Conservation (phyloP, 2,329 filamentous ascomycete species). For the Penicillium freii region DNA sequence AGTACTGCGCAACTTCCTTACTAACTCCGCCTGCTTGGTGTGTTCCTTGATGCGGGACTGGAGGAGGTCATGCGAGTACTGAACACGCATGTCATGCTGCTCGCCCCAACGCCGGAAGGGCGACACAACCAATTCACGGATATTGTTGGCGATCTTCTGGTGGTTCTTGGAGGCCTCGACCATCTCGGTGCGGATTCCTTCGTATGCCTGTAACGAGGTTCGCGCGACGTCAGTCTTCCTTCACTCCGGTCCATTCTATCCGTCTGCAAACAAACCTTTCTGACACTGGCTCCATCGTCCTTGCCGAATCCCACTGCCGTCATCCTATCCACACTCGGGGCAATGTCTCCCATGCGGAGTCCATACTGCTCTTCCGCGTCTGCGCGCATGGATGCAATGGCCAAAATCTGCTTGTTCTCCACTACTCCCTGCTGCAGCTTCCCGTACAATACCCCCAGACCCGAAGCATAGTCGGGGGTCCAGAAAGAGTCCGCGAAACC, state of each 20-base stretch:
- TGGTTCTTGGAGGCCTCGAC: slow-evolving; percentile 84
- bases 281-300: slow-evolving; percentile 93
- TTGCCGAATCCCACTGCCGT: slow-evolving; percentile 72
- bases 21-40: slow-evolving; percentile 82
- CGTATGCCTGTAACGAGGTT: slow-evolving; percentile 67
- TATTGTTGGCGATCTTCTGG: slow-evolving; percentile 93
- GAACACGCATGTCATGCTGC: slow-evolving; percentile 83
- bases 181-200: slow-evolving; percentile 91
- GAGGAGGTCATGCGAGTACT: slow-evolving; percentile 92
- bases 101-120: slow-evolving; percentile 97
- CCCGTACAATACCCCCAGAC: slow-evolving; percentile 87
- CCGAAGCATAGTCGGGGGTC: slow-evolving; percentile 95
- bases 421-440: slow-evolving; percentile 96
- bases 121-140: slow-evolving; percentile 89
- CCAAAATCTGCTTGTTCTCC: slow-evolving; percentile 92
- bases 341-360: slow-evolving; percentile 75
- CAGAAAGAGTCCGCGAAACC: slow-evolving; percentile 96
- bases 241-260: not conserved
- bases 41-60: slow-evolving; percentile 88
- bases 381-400: slow-evolving; percentile 87
- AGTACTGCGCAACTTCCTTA: slow-evolving; percentile 89
- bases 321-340: slow-evolving; percentile 76
- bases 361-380: slow-evolving; percentile 93
- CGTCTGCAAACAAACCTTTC: slow-evolving; percentile 65
- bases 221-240: not conserved